These are phyloP conservation scores for Coffea canephora DNA, from an alignment of 257 asterid genomes.

Conservation along the genomic window DNA sequence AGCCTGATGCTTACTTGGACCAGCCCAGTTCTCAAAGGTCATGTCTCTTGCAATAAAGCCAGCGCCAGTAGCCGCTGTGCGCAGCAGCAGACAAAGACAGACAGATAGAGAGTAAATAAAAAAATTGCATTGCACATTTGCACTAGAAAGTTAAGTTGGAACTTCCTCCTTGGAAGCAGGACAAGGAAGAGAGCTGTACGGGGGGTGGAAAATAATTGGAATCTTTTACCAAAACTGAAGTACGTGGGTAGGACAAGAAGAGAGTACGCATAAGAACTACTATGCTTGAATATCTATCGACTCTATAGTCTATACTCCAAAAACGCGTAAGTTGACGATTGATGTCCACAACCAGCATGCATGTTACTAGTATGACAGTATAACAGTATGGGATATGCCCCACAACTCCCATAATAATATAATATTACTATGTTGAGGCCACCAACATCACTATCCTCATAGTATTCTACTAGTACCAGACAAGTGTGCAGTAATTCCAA, in stretches of 20 bases:
- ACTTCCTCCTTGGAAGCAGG: too few relatives aligned
- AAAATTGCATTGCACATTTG: too few relatives aligned
- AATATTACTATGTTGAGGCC: conserved; percentile 23
- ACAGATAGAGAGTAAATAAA: too few relatives aligned
- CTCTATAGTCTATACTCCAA: neutral
- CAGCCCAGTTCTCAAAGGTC: conserved; percentile 87
- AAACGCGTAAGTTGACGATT: neutral
- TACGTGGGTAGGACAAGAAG: neutral
- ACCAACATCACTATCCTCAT: conserved; percentile 23
- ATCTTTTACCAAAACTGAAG: neutral
- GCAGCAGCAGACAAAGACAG: neutral
- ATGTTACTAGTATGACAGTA: neutral
- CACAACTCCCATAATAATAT: conserved; percentile 35
- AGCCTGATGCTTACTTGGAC: conserved; percentile 86
- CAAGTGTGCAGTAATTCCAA: neutral
- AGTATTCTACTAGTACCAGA: neutral
- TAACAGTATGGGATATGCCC: conserved; percentile 26
- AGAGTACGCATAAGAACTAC: neutral
- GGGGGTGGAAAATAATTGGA: neutral
- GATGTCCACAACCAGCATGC: neutral
- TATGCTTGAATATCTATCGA: neutral
- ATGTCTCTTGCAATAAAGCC: conserved; percentile 92
- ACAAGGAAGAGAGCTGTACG: neutral
- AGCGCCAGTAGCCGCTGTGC: conserved; percentile 85
- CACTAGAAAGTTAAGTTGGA: too few relatives aligned